Conservation (phyloP, 805 yeast genomes). For the Metschnikowia matae region DNA sequence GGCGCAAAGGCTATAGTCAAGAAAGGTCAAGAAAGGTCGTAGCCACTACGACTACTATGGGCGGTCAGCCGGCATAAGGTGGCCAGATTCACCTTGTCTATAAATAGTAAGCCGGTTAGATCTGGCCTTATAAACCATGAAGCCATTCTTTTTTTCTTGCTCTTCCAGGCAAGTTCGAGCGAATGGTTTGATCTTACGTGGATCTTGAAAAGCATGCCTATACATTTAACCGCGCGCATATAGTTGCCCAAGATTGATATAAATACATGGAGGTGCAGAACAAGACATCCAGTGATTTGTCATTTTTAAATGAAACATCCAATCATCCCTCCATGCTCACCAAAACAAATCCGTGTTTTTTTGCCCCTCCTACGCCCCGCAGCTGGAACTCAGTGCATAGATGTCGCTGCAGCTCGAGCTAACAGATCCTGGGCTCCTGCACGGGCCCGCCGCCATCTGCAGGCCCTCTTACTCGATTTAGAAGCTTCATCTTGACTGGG, state of each 20-base stretch:
- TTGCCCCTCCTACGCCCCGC: too few species aligned
- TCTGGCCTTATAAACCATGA: too few species aligned
- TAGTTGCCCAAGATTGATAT: background rate
- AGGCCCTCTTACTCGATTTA: constrained; percentile 1
- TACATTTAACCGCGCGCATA: background rate
- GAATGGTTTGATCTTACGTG: background rate
- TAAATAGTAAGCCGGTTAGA: too few species aligned
- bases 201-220: background rate
- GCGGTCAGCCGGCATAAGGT: too few species aligned
- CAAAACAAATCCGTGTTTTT: too few species aligned
- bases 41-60: too few species aligned
- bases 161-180: background rate
- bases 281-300: background rate
- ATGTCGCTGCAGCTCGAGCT: background rate
- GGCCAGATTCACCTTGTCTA: too few species aligned
- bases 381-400: background rate
- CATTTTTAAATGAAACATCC: background rate
- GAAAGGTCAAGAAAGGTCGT: too few species aligned
- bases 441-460: background rate
- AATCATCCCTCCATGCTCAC: too few species aligned
- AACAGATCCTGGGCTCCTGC: background rate
- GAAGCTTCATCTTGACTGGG: constrained; percentile 1
- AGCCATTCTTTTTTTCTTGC: background rate
- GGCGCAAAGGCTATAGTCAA: too few species aligned
- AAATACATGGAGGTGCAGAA: background rate